Evolutionary conservation across 768 basidiomycete genomes (phyloP).

Genomic region (Leucosporidium creatinivorum): DNA sequence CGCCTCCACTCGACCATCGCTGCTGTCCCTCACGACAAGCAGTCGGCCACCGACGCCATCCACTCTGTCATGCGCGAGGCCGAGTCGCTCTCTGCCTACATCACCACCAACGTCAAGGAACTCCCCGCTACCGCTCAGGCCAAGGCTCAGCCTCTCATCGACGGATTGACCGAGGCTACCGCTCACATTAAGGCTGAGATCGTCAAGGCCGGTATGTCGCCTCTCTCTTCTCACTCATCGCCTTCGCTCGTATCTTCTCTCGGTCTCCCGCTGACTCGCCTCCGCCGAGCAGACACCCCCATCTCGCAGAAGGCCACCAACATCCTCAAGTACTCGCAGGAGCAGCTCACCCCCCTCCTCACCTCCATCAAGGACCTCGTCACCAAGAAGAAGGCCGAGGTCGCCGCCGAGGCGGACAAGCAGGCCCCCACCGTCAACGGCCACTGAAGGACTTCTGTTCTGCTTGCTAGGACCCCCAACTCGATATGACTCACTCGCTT

Average conservation of each 20-base stretch:
- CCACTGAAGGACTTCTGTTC: too few species aligned
- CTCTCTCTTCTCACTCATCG: too few species aligned
- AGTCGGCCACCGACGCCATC: background rate
- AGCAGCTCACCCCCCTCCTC: constrained; percentile 2
- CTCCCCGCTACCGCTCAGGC: background rate
- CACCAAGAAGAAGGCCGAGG: constrained; percentile 1
- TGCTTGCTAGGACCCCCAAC: too few species aligned
- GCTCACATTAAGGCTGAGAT: constrained; percentile 1
- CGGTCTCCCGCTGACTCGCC: background rate
- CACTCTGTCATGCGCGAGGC: background rate
- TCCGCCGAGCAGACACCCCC: background rate
- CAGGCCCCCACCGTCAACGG: background rate
- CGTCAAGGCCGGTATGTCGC: background rate
- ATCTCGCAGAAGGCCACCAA: background rate
- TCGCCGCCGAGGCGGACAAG: background rate
- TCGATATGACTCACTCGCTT: too few species aligned
- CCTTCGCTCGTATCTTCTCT: background rate
- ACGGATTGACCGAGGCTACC: background rate
- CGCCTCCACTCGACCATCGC: constrained; percentile 14
- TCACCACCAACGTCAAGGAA: constrained; percentile 1
- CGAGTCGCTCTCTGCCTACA: background rate
- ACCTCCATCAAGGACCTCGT: background rate
- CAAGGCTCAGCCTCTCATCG: background rate
- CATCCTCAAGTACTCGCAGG: constrained; percentile 3
- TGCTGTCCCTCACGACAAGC: background rate